Percentiles rank a stretch among this genome's conserved stretches.
phyloP scores from a whole-genome alignment of 495 filamentous ascomycete genomes.

The Podospora pseudopauciseta region DNA sequence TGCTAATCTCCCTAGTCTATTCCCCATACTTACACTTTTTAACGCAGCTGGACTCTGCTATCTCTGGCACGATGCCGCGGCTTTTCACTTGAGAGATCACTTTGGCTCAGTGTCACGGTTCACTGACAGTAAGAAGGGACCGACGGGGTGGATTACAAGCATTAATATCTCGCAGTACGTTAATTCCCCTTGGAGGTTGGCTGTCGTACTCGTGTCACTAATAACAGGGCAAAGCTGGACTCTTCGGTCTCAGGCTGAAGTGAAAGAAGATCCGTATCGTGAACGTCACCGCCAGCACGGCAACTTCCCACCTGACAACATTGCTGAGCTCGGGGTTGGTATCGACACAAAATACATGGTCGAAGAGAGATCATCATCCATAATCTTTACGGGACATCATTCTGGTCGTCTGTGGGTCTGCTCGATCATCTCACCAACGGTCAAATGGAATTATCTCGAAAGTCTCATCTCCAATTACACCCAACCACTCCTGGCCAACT shows the following conservation, averaged over 20 bases:
- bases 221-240: not conserved
- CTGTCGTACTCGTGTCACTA: not conserved
- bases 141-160: constrained; percentile 14
- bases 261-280: not conserved
- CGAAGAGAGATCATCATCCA: constrained; percentile 13
- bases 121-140: constrained; percentile 10
- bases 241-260: constrained; percentile 3
- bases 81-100: constrained; percentile 4
- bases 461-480: not conserved
- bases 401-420: constrained; percentile 16
- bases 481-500: constrained; percentile 5
- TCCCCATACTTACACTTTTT: constrained; percentile 6
- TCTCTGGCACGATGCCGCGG: not conserved
- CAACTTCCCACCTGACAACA: constrained; percentile 19
- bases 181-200: not conserved
- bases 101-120: constrained; percentile 18
- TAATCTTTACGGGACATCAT: constrained; percentile 14
- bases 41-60: not conserved
- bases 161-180: constrained; percentile 17
- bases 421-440: constrained; percentile 8
- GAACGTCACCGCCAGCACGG: constrained; percentile 17
- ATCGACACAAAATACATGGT: constrained; percentile 11
- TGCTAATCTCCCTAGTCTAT: constrained; percentile 7
- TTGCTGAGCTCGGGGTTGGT: constrained; percentile 7
- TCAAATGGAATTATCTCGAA: not conserved